These are phyloP conservation scores for Artemisia argyi DNA, from an alignment of 129 eudicot genomes.

Conservation along the genomic window DNA sequence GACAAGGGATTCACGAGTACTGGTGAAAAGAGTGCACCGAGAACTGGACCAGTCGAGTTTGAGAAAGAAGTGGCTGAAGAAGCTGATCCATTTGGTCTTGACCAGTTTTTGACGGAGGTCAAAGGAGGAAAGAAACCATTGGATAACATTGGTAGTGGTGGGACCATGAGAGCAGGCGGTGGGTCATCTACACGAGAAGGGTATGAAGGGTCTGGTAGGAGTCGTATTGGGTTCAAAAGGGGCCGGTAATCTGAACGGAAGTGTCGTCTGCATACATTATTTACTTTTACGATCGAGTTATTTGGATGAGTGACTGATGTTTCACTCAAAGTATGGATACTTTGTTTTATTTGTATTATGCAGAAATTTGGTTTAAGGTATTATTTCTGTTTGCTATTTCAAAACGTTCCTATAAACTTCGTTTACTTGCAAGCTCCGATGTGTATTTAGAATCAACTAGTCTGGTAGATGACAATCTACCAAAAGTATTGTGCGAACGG, in stretches of 20 bases:
- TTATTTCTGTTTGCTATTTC: too few relatives aligned
- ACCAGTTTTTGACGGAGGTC: slow-evolving; percentile 77
- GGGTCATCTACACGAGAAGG: slow-evolving; percentile 73
- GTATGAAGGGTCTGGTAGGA: slow-evolving; percentile 59
- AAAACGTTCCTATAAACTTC: too few relatives aligned
- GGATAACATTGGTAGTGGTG: slow-evolving; percentile 77
- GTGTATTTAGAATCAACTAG: too few relatives aligned
- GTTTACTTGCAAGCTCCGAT: too few relatives aligned
- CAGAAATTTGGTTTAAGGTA: not conserved
- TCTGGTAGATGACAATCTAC: too few relatives aligned
- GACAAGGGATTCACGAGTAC: slow-evolving; percentile 77
- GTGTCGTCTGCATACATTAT: not conserved
- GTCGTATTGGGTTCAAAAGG: slow-evolving; percentile 62
- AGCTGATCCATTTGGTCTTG: slow-evolving; percentile 88
- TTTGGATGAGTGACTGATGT: not conserved
- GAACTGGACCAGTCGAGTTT: slow-evolving; percentile 84
- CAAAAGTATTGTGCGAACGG: too few relatives aligned
- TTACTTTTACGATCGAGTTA: not conserved
- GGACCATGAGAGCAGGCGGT: slow-evolving; percentile 83
- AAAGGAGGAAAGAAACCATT: slow-evolving; percentile 73
- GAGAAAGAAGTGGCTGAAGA: slow-evolving; percentile 66
- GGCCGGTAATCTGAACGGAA: slow-evolving; percentile 31
- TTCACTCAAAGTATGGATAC: not conserved
- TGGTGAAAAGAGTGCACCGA: slow-evolving; percentile 52
- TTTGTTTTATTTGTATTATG: not conserved